phyloP scores from a whole-genome alignment of 1,284 basidiomycete species.

The Malassezia brasiliensis region DNA sequence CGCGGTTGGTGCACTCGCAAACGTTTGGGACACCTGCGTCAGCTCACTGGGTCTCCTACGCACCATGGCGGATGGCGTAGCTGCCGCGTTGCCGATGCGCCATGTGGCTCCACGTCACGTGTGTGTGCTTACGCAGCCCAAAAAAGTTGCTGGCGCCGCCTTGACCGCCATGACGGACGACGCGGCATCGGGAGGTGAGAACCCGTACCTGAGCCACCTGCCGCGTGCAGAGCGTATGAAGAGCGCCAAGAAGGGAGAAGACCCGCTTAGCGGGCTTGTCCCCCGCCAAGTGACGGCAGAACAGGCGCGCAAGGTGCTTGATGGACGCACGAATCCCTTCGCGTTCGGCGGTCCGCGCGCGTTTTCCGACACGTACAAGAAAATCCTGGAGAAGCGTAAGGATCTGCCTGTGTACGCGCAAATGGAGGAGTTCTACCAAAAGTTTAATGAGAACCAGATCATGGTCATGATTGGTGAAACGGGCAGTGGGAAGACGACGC shows the following conservation, averaged over 20 bases:
- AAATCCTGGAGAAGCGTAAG: conserved; percentile 73
- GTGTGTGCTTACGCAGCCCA: neutral
- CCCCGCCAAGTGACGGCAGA: conserved; percentile 65
- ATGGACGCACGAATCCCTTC: conserved; percentile 79
- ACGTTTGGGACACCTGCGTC: neutral
- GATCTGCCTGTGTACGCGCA: conserved; percentile 84
- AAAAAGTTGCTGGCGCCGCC: neutral
- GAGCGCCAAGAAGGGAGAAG: conserved; percentile 12
- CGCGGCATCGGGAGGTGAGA: conserved; percentile 17
- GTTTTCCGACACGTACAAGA: conserved; percentile 70
- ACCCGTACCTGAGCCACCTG: conserved; percentile 38
- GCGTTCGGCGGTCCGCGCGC: conserved; percentile 52
- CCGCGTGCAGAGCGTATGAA: conserved; percentile 12
- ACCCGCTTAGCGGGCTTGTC: conserved; percentile 66
- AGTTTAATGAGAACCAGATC: conserved; percentile 79
- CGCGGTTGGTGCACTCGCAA: neutral
- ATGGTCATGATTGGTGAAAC: conserved; percentile 97
- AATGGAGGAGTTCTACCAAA: conserved; percentile 81
- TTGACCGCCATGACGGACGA: neutral
- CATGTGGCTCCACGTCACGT: neutral
- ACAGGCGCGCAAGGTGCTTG: conserved; percentile 66
- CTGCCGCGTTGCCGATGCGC: neutral
- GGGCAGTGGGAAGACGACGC: conserved; percentile 94
- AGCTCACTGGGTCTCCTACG: neutral
- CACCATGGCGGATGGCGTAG: conserved; percentile 1